Base-by-base conservation (phyloP, 1,284 basidiomycete genomes). In the Sutorius eximius region DNA sequence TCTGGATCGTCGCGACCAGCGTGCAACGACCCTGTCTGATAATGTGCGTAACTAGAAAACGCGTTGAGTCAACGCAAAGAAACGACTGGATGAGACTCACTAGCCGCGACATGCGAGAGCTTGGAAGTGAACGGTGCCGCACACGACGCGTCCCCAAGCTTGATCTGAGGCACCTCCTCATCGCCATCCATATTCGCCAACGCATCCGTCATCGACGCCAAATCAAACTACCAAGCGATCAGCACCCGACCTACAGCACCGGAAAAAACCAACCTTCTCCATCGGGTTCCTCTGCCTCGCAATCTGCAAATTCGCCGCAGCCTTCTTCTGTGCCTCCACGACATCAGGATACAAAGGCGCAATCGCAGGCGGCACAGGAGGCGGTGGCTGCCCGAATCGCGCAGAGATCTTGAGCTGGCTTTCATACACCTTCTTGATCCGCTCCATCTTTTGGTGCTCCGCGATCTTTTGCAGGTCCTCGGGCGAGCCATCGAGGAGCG, bases 61-160 rank as follows among this genome's bases (percentile, higher is more conserved):
- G 49, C 22, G 29, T 13, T 54, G n/a, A 63, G 65, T 51, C 7
- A 11, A 63, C 40, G 36, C 13, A 16, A 9, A 20, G 13, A n/a
- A 13, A 5, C 10, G 2, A 13, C n/a, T 2, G 9, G 1, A 44
- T 24, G 15, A 40, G 8, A 81, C 91, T 65, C 65, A 94, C 91
- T 92, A 41, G 95, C 93, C 61, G 89, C 82, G 53, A 98, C 95
- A 68, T 97, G 94, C 22, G 91, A 91, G 43, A 98, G 74, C 72
- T 98, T 98, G 10, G 93, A 96, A 0, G 95, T 98, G 77, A 98
- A 98, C 0, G 95, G 95, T 1, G 95, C 95, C 12, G 95, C 95
- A 66, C 95, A 97, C 5, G 93, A 96, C 0, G 95, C 95, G 70
- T 98, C 95, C 32, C 95, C 95, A 29, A 98, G 86, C 74, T 98